Evolutionary conservation across 2,329 filamentous ascomycete genomes (phyloP), one percentile per base, ranked within the genome.

Genomic region (Neonectria magnoliae): DNA sequence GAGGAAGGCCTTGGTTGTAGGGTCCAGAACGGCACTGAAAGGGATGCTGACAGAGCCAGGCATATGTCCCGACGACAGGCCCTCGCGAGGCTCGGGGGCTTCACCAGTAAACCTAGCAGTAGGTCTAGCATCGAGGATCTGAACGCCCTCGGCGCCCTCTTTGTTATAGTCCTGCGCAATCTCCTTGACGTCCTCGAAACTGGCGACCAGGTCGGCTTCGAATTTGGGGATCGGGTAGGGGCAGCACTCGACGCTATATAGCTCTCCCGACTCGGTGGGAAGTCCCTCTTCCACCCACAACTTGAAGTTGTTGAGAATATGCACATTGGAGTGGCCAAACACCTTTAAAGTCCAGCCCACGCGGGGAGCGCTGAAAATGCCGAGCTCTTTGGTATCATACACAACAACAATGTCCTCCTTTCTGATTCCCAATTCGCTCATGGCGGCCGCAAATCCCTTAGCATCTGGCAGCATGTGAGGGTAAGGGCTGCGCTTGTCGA

Each of bases 271-370:
- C 81, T 97, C 94, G 1, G 90, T 91, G 0, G 94, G 92, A 69
- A 90, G 87, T 1, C 92, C 93, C 75, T 97, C 85, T 36, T 95
- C 91, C 2, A 95, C 90, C 93, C 94, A 99, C n/a, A 92, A 81
- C 78, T 91, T 92, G 82, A 98, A 99, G 82, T 99, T 99, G 82
- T 99, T 97, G 60, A 99, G 82, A 18, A 99, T 81, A 78, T 98
- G 94, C 14, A 99, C 95, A 68, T 89, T 91, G 48, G 89, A 84
- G 78, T 99, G 96, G 1, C 96, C 96, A 78, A 98, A 98, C 36
- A 93, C 89, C 74, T 89, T 89, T 69, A 99, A 83, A 2, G 95
- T 99, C 96, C 96, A 99, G 62, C 90, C 95, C 1, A 97, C 95
- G 45, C 96, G 88, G 4, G 96, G 96, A 2, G 95, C 96, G 72